phyloP scores from a whole-genome alignment of 2,329 filamentous ascomycete species.

The Emmonsiellopsis sp. region DNA sequence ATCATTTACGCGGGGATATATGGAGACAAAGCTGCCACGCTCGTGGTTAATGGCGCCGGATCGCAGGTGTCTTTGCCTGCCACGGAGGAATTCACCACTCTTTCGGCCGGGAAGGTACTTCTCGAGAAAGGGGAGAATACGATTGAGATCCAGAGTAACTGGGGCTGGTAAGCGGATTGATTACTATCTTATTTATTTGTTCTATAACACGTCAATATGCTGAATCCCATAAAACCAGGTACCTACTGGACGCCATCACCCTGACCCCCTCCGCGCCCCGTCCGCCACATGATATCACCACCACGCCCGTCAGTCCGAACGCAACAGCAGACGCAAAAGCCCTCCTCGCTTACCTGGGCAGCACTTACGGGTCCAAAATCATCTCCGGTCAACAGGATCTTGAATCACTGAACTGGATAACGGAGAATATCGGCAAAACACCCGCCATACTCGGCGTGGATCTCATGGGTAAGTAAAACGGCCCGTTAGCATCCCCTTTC shows the following conservation, averaged over 20 bases:
- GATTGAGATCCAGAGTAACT: slow-evolving; percentile 38
- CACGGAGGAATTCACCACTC: slow-evolving; percentile 28
- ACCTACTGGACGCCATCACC: slow-evolving; percentile 31
- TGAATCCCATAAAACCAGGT: slow-evolving; percentile 8
- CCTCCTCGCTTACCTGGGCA: slow-evolving; percentile 34
- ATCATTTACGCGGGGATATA: slow-evolving; percentile 38
- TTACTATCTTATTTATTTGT: background rate
- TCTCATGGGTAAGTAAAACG: slow-evolving; percentile 27
- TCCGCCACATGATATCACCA: slow-evolving; percentile 31
- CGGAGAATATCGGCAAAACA: slow-evolving; percentile 36
- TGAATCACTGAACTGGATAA: slow-evolving; percentile 35
- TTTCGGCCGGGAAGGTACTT: slow-evolving; percentile 37
- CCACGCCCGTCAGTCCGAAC: slow-evolving; percentile 29
- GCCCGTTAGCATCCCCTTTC: background rate
- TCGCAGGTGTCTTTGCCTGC: slow-evolving; percentile 35
- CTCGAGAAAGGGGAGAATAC: slow-evolving; percentile 36
- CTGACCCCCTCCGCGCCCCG: slow-evolving; percentile 27
- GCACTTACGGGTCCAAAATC: slow-evolving; percentile 39
- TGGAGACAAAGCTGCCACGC: slow-evolving; percentile 36
- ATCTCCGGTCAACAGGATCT: slow-evolving; percentile 42
- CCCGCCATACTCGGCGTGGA: slow-evolving; percentile 40
- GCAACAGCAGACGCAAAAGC: slow-evolving; percentile 28
- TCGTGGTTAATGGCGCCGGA: slow-evolving; percentile 36
- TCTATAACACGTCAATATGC: background rate
- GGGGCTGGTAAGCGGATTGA: slow-evolving; percentile 33